These are phyloP conservation scores for Phytophthora ohioensis DNA, from an alignment of 352 stramenopile species.

Conservation along the genomic window DNA sequence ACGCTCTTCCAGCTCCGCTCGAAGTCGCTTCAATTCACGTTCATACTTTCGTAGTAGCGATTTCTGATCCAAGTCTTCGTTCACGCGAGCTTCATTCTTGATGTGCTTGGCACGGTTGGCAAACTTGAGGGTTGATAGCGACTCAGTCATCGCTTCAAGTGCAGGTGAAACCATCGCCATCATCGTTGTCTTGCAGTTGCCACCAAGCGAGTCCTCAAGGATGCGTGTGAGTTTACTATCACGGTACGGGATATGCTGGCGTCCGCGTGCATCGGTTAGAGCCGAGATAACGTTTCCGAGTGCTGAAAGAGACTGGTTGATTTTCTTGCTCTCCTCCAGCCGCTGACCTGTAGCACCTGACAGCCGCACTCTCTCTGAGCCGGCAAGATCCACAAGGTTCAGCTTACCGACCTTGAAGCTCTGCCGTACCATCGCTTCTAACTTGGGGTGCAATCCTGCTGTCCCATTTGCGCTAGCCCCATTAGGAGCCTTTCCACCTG, in stretches of 20 bases:
- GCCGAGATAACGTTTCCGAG: constrained; percentile 93
- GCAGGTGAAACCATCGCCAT: constrained; percentile 96
- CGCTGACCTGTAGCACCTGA: constrained; percentile 88
- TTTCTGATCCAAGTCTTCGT: constrained; percentile 95
- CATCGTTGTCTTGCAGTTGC: constrained; percentile 97
- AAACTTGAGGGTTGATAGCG: constrained; percentile 95
- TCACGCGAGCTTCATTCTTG: constrained; percentile 91
- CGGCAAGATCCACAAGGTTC: constrained; percentile 94
- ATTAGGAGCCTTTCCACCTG: constrained; percentile 19
- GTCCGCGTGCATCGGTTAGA: constrained; percentile 85
- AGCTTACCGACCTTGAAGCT: constrained; percentile 96
- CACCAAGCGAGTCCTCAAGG: constrained; percentile 87
- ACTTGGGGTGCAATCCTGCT: constrained; percentile 64
- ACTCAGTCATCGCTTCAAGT: constrained; percentile 90
- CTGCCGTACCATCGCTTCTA: constrained; percentile 92
- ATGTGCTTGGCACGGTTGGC: constrained; percentile 95
- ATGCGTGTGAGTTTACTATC: constrained; percentile 95
- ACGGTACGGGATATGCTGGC: constrained; percentile 94
- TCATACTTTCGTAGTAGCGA: constrained; percentile 95
- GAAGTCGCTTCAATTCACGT: constrained; percentile 93
- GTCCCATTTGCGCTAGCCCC: constrained; percentile 42
- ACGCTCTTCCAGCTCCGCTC: constrained; percentile 93
- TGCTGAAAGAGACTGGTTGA: constrained; percentile 92
- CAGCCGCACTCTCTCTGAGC: constrained; percentile 90
- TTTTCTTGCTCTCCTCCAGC: constrained; percentile 94